phyloP scores from a whole-genome alignment of 371 early-diverging fungal species.

The Apophysomyces ossiformis region DNA sequence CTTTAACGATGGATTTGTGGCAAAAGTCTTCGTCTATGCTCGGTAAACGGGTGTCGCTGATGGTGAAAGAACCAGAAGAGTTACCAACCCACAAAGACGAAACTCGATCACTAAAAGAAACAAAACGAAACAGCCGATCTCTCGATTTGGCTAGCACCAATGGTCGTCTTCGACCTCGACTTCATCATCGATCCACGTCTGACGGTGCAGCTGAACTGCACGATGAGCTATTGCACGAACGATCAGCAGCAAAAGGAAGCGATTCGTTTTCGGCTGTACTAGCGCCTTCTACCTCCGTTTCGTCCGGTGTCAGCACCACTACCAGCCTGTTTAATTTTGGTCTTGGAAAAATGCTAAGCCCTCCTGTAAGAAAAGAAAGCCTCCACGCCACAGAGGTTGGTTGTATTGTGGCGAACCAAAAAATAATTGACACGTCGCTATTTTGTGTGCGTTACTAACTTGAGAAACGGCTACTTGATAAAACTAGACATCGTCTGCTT shows the following conservation, averaged over 20 bases:
- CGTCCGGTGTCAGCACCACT: conserved; percentile 17
- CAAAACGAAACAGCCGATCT: conserved; percentile 42
- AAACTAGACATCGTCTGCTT: conserved; percentile 5
- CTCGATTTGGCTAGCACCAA: conserved; percentile 33
- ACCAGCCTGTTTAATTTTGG: conserved; percentile 26
- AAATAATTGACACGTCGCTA: conserved; percentile 2
- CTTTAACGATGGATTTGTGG: background rate
- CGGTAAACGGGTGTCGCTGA: conserved; percentile 22
- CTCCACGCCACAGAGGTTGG: conserved; percentile 23
- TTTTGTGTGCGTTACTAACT: background rate
- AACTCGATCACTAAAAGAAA: conserved; percentile 6
- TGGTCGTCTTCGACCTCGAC: conserved; percentile 10
- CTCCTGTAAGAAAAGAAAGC: conserved; percentile 26
- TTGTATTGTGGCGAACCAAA: too few species aligned
- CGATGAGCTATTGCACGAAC: conserved; percentile 6
- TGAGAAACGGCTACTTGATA: too few species aligned
- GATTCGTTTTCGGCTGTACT: conserved; percentile 31
- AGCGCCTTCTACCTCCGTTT: conserved; percentile 16
- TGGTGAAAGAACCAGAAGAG: conserved; percentile 18
- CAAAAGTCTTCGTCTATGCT: conserved; percentile 20
- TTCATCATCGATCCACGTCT: conserved; percentile 33
- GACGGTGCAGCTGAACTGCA: conserved; percentile 16
- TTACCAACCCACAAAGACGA: conserved; percentile 14
- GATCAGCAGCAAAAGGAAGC: background rate
- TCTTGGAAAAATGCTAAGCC: conserved; percentile 19